Conservation (phyloP, 1,284 basidiomycete species). For the Agaricales sp. region DNA sequence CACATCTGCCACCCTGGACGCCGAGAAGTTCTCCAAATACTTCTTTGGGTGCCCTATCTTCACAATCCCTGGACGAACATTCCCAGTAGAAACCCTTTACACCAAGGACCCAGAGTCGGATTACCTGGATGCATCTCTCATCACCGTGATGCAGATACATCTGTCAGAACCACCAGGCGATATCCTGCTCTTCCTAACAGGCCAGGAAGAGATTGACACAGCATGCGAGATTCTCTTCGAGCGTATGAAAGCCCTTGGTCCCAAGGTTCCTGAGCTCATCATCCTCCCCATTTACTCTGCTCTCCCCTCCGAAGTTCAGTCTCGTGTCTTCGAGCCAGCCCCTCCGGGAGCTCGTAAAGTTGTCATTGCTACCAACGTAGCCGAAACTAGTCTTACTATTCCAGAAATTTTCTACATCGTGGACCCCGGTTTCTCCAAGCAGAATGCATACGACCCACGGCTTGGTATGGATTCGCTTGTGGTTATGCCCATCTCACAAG, state of each 20-base stretch:
- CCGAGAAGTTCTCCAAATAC: constrained; percentile 98
- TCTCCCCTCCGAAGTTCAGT: constrained; percentile 95
- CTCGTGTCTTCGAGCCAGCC: constrained; percentile 94
- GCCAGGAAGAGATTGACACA: constrained; percentile 98
- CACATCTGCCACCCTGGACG: constrained; percentile 97
- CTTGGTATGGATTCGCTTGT: constrained; percentile 98
- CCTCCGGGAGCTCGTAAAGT: constrained; percentile 96
- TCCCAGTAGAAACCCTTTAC: constrained; percentile 94
- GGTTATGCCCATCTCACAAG: constrained; percentile 99
- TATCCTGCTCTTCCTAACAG: constrained; percentile 93
- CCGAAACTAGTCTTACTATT: constrained; percentile 97
- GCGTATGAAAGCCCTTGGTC: constrained; percentile 95
- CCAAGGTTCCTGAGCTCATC: constrained; percentile 93
- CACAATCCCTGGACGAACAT: constrained; percentile 99
- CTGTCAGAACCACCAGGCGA: constrained; percentile 96
- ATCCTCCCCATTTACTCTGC: constrained; percentile 98
- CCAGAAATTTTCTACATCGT: constrained; percentile 99
- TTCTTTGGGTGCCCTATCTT: constrained; percentile 99
- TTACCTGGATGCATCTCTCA: constrained; percentile 95
- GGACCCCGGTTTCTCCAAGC: constrained; percentile 98
- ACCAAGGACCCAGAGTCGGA: constrained; percentile 99
- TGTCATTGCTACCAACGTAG: constrained; percentile 97
- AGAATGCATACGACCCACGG: constrained; percentile 96
- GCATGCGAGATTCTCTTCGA: constrained; percentile 95
- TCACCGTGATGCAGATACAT: constrained; percentile 99